phyloP scores from a whole-genome alignment of 331 rosid species.

The Quercus lobata region DNA sequence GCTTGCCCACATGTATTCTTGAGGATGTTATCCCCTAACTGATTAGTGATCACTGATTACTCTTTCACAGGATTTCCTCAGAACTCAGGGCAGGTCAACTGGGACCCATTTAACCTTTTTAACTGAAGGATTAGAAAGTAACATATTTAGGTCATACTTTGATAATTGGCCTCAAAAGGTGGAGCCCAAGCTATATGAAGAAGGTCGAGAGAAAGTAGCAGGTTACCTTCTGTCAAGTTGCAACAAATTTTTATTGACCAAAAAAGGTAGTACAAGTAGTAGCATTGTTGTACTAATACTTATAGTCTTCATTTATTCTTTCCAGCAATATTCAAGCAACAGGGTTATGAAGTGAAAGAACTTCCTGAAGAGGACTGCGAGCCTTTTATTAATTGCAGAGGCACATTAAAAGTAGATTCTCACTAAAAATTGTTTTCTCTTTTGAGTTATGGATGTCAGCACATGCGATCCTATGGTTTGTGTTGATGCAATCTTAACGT shows the following conservation, averaged over 20 bases:
- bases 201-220: slow-evolving; percentile 97
- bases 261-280: neutral
- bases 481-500: slow-evolving; percentile 16
- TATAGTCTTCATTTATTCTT: slow-evolving; percentile 21
- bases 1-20: slow-evolving; percentile 14
- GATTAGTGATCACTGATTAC: slow-evolving; percentile 18
- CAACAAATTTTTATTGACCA: neutral
- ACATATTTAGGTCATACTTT: slow-evolving; percentile 60
- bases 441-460: neutral
- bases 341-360: slow-evolving; percentile 89
- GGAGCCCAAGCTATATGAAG: slow-evolving; percentile 80
- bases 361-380: slow-evolving; percentile 75
- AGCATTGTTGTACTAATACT: slow-evolving; percentile 4
- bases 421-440: slow-evolving; percentile 2
- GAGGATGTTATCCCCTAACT: neutral
- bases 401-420: slow-evolving; percentile 66
- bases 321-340: slow-evolving; percentile 96
- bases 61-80: slow-evolving; percentile 65
- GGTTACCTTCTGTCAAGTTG: slow-evolving; percentile 37
- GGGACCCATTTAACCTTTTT: slow-evolving; percentile 61
- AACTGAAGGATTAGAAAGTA: slow-evolving; percentile 85
- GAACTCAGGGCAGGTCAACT: slow-evolving; percentile 73
- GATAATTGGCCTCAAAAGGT: slow-evolving; percentile 72
- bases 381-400: slow-evolving; percentile 59
- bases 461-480: slow-evolving; percentile 4